These are phyloP conservation scores for Ascocoryne sarcoides DNA, from an alignment of 2,329 filamentous ascomycete genomes.

Conservation along the genomic window DNA sequence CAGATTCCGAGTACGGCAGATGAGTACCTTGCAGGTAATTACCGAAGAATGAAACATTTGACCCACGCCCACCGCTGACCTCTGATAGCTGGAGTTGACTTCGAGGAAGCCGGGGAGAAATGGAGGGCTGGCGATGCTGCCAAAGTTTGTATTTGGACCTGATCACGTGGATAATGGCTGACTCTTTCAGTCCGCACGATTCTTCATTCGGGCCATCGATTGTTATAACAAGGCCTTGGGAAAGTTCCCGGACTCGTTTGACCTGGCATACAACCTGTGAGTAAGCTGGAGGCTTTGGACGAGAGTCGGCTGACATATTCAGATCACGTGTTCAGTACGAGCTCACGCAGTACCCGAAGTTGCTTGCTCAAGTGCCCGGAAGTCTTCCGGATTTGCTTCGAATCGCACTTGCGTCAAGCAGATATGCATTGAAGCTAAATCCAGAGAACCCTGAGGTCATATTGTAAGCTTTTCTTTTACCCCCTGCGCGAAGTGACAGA, in stretches of 20 bases:
- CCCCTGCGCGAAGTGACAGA: no score
- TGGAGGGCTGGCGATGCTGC: slow-evolving; percentile 62
- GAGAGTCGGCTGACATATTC: slow-evolving; percentile 11
- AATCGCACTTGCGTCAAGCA: slow-evolving; percentile 54
- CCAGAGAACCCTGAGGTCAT: slow-evolving; percentile 57
- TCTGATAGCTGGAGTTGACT: slow-evolving; percentile 50
- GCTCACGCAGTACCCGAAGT: slow-evolving; percentile 55
- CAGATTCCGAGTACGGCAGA: slow-evolving; percentile 52
- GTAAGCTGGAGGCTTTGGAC: slow-evolving; percentile 20
- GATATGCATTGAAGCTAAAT: slow-evolving; percentile 49
- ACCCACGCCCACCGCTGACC: neutral
- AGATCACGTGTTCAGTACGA: slow-evolving; percentile 63
- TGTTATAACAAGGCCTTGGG: slow-evolving; percentile 55
- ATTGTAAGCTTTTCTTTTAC: slow-evolving; percentile 37
- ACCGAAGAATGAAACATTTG: neutral
- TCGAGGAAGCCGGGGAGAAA: slow-evolving; percentile 66
- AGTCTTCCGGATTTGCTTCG: slow-evolving; percentile 46
- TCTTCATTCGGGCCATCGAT: slow-evolving; percentile 56
- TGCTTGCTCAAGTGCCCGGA: slow-evolving; percentile 49
- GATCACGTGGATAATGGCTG: slow-evolving; percentile 6
- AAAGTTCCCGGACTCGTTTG: slow-evolving; percentile 53
- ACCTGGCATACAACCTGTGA: slow-evolving; percentile 68
- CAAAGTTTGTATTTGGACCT: slow-evolving; percentile 33
- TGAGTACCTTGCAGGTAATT: slow-evolving; percentile 53
- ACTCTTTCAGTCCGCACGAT: slow-evolving; percentile 31